These are phyloP conservation scores for Neltuma alba DNA, from an alignment of 306 rosid genomes.

Conservation along the genomic window DNA sequence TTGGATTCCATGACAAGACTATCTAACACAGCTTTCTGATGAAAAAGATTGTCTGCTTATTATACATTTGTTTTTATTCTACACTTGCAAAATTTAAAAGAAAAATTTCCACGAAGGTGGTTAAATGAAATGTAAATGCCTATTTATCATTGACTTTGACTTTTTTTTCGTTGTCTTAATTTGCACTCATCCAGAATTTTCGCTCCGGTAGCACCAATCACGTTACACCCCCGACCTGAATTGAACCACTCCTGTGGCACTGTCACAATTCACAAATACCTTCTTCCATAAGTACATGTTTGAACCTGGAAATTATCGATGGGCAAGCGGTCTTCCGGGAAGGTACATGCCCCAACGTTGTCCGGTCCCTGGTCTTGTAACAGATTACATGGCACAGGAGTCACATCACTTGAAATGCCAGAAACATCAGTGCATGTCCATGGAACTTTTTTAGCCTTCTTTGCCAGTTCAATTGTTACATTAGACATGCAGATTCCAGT, in stretches of 20 bases:
- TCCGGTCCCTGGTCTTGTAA: conserved; percentile 40
- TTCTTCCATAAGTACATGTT: conserved; percentile 39
- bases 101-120: conserved; percentile 15
- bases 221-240: not conserved
- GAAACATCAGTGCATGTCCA: conserved; percentile 54
- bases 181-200: conserved; percentile 27
- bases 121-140: not conserved
- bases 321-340: conserved; percentile 53
- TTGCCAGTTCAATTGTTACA: conserved; percentile 46
- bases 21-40: conserved; percentile 18
- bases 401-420: conserved; percentile 49
- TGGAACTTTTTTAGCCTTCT: conserved; percentile 45
- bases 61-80: not conserved
- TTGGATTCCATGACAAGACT: not conserved
- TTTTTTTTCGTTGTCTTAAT: conserved; percentile 10
- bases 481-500: conserved; percentile 56
- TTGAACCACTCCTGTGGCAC: not conserved
- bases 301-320: conserved; percentile 46
- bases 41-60: conserved; percentile 6
- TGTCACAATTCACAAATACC: conserved; percentile 26
- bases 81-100: not conserved
- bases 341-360: conserved; percentile 34
- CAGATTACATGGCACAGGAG: conserved; percentile 48
- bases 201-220: conserved; percentile 1
- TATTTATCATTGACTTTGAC: conserved; percentile 16